Evolutionary conservation across 306 rosid species (phyloP), one percentile per base, ranked within the genome.

Genomic region (Dryas octopetala): DNA sequence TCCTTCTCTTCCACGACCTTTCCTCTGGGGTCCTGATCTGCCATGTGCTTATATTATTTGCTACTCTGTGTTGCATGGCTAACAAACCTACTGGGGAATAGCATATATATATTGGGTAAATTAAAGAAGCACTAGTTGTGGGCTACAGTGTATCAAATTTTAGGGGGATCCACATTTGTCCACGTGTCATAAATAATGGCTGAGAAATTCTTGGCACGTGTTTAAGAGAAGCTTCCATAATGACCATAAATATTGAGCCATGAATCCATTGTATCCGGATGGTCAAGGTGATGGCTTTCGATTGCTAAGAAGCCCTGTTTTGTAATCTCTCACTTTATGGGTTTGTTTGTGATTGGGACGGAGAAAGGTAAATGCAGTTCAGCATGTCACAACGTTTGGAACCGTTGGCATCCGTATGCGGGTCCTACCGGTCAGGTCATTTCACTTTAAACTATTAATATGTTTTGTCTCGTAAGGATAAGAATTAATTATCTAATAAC

Each of bases 281-380:
- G 88, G 92, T 87, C 97, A 87, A 86, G 73, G 81, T 74, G 91
- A 67, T 87, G 97, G 94, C 93, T 86, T 23, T 81, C 19, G 83
- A 51, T 45, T 19, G 13, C 16, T 61, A 75, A 66, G 62, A 82
- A 81, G 57, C 57, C 53, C 79, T 68, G 43, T 17, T 72, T 14
- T n/a, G 57, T 44, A 11, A 73, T 76, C 65, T 69, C 68, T 3
- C 5, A 1, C 61, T 17, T 43, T 45, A 23, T 44, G 43, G 44
- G 6, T 13, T 50, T 16, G 26, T 43, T 51, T 43, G 62, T 57
- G 74, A 70, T 40, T 70, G 16, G 7, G 74, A 70, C 74, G 2
- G 32, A 0, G 46, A 12, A 10, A 32, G 38, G 9, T 1, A 26
- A 26, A 59, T 23, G 13, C 41, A 58, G 63, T 7, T 19, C 19